Evolutionary conservation across 73 alveolate species (phyloP).

Genomic region (Urostyla sp.): DNA sequence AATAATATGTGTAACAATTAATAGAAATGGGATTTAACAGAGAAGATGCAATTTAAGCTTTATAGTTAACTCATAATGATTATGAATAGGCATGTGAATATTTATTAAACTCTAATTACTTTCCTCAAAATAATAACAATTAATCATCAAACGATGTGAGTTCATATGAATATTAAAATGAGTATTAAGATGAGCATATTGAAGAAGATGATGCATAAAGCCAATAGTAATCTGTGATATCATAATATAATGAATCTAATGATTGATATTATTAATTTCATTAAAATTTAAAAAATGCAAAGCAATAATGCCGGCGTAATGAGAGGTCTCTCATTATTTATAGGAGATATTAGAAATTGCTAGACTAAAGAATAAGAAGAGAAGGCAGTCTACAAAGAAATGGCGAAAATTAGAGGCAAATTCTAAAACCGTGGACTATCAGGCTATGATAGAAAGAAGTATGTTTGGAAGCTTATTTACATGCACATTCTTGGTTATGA

Average conservation of each 20-base stretch:
- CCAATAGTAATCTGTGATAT: too few species aligned
- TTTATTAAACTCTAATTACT: conserved; percentile 20
- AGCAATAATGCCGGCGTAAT: conserved; percentile 74
- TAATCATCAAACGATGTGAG: too few species aligned
- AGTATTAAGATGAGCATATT: too few species aligned
- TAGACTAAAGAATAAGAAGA: conserved; percentile 96
- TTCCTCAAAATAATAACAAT: too few species aligned
- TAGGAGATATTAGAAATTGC: conserved; percentile 98
- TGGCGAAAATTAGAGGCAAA: conserved; percentile 97
- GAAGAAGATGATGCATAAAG: too few species aligned
- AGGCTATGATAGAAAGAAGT: conserved; percentile 97
- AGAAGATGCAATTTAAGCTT: conserved; percentile 39
- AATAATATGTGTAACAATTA: not conserved
- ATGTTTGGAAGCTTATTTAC: conserved; percentile 97
- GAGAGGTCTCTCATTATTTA: conserved; percentile 96
- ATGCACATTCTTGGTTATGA: conserved; percentile 95
- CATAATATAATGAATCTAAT: not conserved
- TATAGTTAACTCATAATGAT: conserved; percentile 24
- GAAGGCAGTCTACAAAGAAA: conserved; percentile 95
- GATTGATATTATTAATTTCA: not conserved
- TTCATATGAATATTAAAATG: too few species aligned
- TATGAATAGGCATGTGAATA: conserved; percentile 41
- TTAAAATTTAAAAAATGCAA: not conserved
- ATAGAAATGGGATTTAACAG: conserved; percentile 47
- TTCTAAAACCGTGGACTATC: conserved; percentile 90